Percentiles rank a stretch among this genome's conserved stretches.
Evolutionary conservation across 306 rosid species (phyloP).

Genomic region (Cucurbita maxima): DNA sequence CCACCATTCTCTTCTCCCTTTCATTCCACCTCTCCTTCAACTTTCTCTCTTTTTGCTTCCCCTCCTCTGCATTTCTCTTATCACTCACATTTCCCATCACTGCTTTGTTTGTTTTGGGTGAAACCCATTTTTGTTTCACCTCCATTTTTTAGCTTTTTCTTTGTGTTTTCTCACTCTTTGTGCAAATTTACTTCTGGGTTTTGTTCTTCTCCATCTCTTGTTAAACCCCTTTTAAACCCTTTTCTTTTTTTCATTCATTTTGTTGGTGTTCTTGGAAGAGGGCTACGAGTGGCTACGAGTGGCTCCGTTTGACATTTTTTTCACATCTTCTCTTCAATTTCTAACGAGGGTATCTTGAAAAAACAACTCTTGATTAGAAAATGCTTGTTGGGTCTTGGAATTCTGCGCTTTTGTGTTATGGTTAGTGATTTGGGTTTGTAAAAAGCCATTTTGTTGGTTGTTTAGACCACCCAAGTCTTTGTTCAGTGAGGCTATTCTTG

Average conservation of each 20-base stretch:
- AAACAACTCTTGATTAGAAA: not conserved
- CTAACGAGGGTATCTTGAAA: not conserved
- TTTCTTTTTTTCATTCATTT: not conserved
- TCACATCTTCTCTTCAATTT: not conserved
- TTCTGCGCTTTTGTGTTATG: not conserved
- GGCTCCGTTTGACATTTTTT: not conserved
- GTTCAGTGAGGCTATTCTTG: slow-evolving; percentile 14
- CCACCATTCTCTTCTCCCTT: slow-evolving; percentile 5
- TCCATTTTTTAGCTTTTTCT: not conserved
- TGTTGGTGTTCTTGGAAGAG: slow-evolving; percentile 9
- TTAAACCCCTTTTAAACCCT: slow-evolving; percentile 16
- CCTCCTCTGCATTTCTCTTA: slow-evolving; percentile 31
- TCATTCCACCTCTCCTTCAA: slow-evolving; percentile 10
- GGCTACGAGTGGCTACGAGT: slow-evolving; percentile 8
- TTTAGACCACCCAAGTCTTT: not conserved
- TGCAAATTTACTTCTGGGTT: slow-evolving; percentile 9
- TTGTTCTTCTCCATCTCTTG: slow-evolving; percentile 12
- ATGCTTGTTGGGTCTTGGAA: not conserved
- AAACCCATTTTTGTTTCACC: slow-evolving; percentile 16
- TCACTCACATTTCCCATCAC: slow-evolving; percentile 1
- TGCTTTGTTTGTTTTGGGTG: slow-evolving; percentile 1
- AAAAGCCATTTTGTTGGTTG: not conserved
- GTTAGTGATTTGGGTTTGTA: slow-evolving; percentile 13
- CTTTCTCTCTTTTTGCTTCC: slow-evolving; percentile 2
- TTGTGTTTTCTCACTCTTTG: not conserved